Evolutionary conservation across 805 yeast genomes (phyloP).

Genomic region (Myxozyma vanderwaltii): DNA sequence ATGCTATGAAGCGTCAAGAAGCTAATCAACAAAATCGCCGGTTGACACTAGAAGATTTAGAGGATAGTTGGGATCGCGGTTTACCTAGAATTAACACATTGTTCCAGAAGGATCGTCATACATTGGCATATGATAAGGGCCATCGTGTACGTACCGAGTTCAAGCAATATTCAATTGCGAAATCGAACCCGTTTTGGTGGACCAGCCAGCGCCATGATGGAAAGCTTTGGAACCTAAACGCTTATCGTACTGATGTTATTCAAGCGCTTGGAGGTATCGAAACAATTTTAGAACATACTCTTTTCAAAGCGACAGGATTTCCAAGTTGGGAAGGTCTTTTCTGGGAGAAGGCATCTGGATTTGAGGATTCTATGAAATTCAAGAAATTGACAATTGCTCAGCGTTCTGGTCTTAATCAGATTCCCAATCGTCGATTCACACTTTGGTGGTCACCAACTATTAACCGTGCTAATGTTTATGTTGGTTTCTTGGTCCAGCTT

Average conservation of each 20-base stretch:
- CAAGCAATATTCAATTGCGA: slow-evolving; percentile 67
- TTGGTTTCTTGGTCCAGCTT: slow-evolving; percentile 93
- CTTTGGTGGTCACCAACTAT: slow-evolving; percentile 99
- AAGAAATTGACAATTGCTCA: slow-evolving; percentile 97
- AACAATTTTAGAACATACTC: slow-evolving; percentile 89
- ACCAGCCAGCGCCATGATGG: slow-evolving; percentile 92
- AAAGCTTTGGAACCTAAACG: slow-evolving; percentile 87
- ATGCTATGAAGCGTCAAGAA: slow-evolving; percentile 83
- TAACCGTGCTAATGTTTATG: slow-evolving; percentile 95
- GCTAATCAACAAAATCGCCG: slow-evolving; percentile 84
- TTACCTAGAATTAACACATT: slow-evolving; percentile 92
- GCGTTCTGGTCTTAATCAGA: slow-evolving; percentile 93
- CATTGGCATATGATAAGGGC: slow-evolving; percentile 92
- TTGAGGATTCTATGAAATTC: slow-evolving; percentile 92
- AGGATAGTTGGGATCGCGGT: slow-evolving; percentile 95
- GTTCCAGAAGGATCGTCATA: slow-evolving; percentile 92
- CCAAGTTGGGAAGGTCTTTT: slow-evolving; percentile 98
- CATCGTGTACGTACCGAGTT: slow-evolving; percentile 81
- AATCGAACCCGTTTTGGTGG: slow-evolving; percentile 96
- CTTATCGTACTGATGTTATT: slow-evolving; percentile 92
- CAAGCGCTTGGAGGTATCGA: slow-evolving; percentile 98
- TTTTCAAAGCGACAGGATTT: slow-evolving; percentile 96
- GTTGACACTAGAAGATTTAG: slow-evolving; percentile 88
- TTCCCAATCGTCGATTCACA: slow-evolving; percentile 95
- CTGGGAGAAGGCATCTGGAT: slow-evolving; percentile 98